phyloP scores from a whole-genome alignment of 163 green algal species.

The Scenedesmus sp. region DNA sequence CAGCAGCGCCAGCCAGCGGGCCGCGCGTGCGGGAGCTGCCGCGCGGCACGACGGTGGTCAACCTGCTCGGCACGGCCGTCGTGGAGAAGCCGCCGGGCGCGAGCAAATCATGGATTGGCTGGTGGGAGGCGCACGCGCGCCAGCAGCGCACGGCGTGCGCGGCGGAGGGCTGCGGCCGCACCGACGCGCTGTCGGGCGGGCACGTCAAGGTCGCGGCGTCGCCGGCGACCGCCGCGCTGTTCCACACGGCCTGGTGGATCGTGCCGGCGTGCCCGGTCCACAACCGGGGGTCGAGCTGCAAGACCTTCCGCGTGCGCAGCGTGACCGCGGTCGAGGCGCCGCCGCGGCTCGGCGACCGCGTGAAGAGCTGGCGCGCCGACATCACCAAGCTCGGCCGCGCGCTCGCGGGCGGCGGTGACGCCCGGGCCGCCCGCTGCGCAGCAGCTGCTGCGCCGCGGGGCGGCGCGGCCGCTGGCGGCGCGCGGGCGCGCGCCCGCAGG shows the following conservation, averaged over 20 bases:
- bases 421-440: too few species aligned
- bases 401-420: not conserved
- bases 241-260: conserved; percentile 36
- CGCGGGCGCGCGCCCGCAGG: too few species aligned
- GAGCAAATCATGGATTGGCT: conserved; percentile 18
- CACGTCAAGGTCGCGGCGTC: conserved; percentile 29
- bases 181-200: conserved; percentile 20
- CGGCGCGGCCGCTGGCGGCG: too few species aligned
- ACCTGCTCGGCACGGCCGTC: conserved; percentile 21
- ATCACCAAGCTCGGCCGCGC: not conserved
- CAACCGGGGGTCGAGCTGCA: conserved; percentile 31
- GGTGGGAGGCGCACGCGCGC: conserved; percentile 7
- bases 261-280: conserved; percentile 34
- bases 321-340: conserved; percentile 18
- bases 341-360: not conserved
- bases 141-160: not conserved
- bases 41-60: conserved; percentile 9
- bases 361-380: conserved; percentile 31
- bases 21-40: not conserved
- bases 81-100: conserved; percentile 8
- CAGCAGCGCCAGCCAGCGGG: too few species aligned
- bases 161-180: conserved; percentile 20
- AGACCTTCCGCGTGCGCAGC: conserved; percentile 9
- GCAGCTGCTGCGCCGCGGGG: not conserved
- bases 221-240: conserved; percentile 11